Percentiles rank a stretch among this genome's conserved stretches.
Conservation (phyloP, 1,139 yeast genomes). For the Candida albicans region DNA sequence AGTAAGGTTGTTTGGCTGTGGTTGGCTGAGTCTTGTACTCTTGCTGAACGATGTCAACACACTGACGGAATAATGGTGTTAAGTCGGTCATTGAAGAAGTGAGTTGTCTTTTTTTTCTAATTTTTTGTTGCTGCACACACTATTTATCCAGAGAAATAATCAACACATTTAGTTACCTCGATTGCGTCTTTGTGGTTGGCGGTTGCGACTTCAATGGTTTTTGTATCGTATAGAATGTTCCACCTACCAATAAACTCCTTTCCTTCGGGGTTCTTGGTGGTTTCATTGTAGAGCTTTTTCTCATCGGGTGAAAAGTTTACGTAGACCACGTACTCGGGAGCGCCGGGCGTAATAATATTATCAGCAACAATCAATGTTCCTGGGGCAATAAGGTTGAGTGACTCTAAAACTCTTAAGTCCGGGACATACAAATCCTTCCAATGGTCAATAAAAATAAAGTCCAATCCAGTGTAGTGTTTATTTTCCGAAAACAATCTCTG, state of each 20-base stretch:
- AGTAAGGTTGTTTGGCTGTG: constrained; percentile 13
- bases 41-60: constrained; percentile 43
- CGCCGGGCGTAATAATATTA: constrained; percentile 37
- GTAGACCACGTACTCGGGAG: constrained; percentile 41
- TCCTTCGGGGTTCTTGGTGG: constrained; percentile 29
- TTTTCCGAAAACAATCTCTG: constrained; percentile 14
- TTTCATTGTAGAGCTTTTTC: constrained; percentile 28
- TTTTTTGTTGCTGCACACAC: neutral
- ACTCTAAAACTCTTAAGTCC: constrained; percentile 44
- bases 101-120: neutral
- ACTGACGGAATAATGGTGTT: constrained; percentile 51
- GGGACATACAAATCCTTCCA: constrained; percentile 39
- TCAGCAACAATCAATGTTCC: constrained; percentile 46
- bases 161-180: constrained; percentile 30
- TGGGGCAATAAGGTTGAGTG: constrained; percentile 37
- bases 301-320: constrained; percentile 40
- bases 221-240: constrained; percentile 43
- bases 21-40: constrained; percentile 21
- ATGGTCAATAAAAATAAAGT: constrained; percentile 46
- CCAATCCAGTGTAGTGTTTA: constrained; percentile 20
- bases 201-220: constrained; percentile 18
- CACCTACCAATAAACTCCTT: constrained; percentile 37
- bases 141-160: constrained; percentile 21
- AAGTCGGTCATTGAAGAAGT: constrained; percentile 45
- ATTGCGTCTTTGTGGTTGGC: constrained; percentile 25